Base-by-base conservation (phyloP, 139 green algal species). In the Chlamydomonas eustigma region DNA sequence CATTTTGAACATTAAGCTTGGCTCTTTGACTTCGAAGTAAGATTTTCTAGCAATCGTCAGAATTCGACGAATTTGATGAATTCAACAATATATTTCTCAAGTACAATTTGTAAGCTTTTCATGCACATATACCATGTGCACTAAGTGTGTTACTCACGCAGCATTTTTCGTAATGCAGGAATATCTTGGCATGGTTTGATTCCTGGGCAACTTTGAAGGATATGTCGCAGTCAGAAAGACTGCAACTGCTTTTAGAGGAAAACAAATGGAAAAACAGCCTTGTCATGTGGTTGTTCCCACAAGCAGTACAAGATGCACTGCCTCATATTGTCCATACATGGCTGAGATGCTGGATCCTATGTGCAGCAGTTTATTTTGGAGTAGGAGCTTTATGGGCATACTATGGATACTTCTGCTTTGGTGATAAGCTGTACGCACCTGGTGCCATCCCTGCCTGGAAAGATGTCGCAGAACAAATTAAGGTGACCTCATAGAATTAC, bases 261-360 rank as follows among this genome's bases (percentile, higher is more conserved):
- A 87, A 92, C 75, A 81, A 85, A 31, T 96, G 91, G 91, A 96
- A 96, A 78, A 96, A 94, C 77, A 39, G 74, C 34, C 77, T 96
- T 30, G 83, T 91, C 28, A 78, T 92, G 51, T 86, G 83, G 75
- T 76, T 82, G 50, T 69, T 89, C 3, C 77, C 82, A 2, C 35
- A 77, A 2, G 33, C 67, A 34, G 28, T 79, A 1, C 72, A 69
- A 6, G 72, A 76, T 6, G 22, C 37, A 1, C 50, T 93, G 38
- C 90, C 90, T 0, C 83, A 82, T 39, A 75, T 83, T 0, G 79
- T 85, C 34, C 90, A 91, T 79, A 84, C 86, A 0, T 98, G 93
- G 93, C 71, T 96, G 35, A 89, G 93, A 37, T 92, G 87, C 80
- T 94, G 85, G 69, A 44, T 98, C 0, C 72, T 91, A 3, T 89